phyloP scores from a whole-genome alignment of 2,329 filamentous ascomycete species.

The Ceratocystis cacaofunesta region DNA sequence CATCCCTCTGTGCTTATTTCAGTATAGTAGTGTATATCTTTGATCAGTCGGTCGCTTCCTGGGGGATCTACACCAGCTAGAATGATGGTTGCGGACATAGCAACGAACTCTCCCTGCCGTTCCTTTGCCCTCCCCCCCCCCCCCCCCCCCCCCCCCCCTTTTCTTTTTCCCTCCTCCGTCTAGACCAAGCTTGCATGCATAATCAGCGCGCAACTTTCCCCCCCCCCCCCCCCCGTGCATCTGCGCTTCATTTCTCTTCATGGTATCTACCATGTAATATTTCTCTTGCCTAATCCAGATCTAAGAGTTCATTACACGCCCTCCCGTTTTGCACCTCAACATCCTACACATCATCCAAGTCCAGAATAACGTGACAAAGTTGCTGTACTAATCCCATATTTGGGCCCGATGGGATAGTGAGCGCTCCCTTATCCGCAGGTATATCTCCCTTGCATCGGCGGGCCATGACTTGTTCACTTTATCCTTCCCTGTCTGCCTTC shows the following conservation, averaged over 20 bases:
- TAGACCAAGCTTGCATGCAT: too few relatives aligned
- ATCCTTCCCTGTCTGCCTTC: neutral
- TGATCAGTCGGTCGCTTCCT: neutral
- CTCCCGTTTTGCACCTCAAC: neutral
- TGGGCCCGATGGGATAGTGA: neutral
- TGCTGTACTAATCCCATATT: neutral
- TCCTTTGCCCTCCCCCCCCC: neutral
- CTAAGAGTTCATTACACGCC: neutral
- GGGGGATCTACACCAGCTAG: neutral
- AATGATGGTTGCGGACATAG: neutral
- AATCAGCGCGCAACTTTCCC: too few relatives aligned
- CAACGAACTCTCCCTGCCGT: neutral
- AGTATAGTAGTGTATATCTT: too few relatives aligned
- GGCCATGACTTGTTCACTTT: neutral
- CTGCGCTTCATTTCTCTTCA: neutral
- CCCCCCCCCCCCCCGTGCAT: neutral
- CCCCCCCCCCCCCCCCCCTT: too few relatives aligned
- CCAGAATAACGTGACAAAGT: neutral
- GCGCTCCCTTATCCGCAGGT: neutral
- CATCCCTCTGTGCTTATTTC: neutral
- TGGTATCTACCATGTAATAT: neutral
- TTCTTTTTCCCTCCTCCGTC: too few relatives aligned
- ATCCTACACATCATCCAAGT: neutral
- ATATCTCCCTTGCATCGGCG: neutral
- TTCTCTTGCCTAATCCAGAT: neutral